Percentiles rank a stretch among this genome's conserved stretches.
Evolutionary conservation across 2,329 filamentous ascomycete genomes (phyloP).

Genomic region (Trichoderma simmonsii): DNA sequence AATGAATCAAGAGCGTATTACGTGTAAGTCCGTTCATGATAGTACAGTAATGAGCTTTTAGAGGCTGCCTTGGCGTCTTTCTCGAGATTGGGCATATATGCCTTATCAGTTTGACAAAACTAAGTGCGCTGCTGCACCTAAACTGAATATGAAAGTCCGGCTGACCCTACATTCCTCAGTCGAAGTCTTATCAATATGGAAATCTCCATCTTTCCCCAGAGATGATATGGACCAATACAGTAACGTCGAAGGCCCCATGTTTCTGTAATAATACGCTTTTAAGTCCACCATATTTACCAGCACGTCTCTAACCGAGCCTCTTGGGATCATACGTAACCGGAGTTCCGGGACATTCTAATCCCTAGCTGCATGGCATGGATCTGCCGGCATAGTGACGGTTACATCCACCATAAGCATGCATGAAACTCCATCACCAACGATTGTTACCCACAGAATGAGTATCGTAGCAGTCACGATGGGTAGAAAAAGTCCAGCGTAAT

Average conservation of each 20-base stretch:
- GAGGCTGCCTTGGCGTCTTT: neutral
- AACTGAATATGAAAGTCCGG: too few relatives aligned
- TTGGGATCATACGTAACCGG: neutral
- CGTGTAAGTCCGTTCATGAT: neutral
- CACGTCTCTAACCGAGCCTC: neutral
- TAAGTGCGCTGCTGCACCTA: too few relatives aligned
- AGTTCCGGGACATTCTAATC: neutral
- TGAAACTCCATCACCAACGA: neutral
- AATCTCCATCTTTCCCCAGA: too few relatives aligned
- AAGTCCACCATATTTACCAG: neutral
- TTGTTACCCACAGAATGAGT: neutral
- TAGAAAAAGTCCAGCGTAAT: neutral
- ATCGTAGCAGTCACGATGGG: neutral
- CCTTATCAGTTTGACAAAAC: neutral
- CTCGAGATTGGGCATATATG: neutral
- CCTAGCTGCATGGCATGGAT: neutral
- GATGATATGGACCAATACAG: too few relatives aligned
- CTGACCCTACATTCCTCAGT: too few relatives aligned
- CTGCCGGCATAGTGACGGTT: neutral
- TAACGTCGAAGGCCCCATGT: too few relatives aligned
- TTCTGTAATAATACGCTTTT: neutral
- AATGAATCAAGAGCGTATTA: neutral
- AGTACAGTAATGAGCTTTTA: neutral
- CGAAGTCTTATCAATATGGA: too few relatives aligned
- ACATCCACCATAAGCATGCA: neutral